phyloP scores from a whole-genome alignment of 208 protist species.

The Blechomonas ayalai region DNA sequence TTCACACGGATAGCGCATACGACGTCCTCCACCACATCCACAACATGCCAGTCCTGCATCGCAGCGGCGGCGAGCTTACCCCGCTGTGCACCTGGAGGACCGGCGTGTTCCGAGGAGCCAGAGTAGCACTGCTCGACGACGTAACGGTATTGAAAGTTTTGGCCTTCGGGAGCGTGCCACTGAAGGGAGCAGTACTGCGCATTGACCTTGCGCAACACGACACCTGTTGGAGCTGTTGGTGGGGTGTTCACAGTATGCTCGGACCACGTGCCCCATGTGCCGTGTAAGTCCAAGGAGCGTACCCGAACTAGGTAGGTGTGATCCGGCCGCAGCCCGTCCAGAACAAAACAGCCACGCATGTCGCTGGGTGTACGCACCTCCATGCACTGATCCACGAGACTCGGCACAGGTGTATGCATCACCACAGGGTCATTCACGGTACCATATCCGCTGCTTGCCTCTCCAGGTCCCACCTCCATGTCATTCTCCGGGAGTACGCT shows the following conservation, averaged over 20 bases:
- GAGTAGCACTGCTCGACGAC: slow-evolving; percentile 55
- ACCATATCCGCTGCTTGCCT: background rate
- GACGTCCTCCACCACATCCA: slow-evolving; percentile 61
- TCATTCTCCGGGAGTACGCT: background rate
- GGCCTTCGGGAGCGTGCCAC: slow-evolving; percentile 48
- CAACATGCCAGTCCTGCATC: slow-evolving; percentile 58
- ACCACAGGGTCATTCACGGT: slow-evolving; percentile 11
- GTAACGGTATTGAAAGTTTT: slow-evolving; percentile 48
- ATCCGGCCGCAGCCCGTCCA: slow-evolving; percentile 39
- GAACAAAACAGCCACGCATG: slow-evolving; percentile 11
- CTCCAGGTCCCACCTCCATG: background rate
- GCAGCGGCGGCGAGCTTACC: background rate
- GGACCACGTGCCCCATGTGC: slow-evolving; percentile 68
- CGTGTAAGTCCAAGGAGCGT: slow-evolving; percentile 67
- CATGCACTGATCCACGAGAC: slow-evolving; percentile 11
- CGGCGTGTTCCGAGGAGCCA: slow-evolving; percentile 8
- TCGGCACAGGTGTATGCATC: slow-evolving; percentile 1
- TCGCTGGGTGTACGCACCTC: slow-evolving; percentile 6
- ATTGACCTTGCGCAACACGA: slow-evolving; percentile 67
- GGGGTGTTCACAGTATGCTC: slow-evolving; percentile 57
- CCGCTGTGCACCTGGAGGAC: slow-evolving; percentile 2
- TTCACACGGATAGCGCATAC: slow-evolving; percentile 61
- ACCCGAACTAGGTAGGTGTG: slow-evolving; percentile 60
- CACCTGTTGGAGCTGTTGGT: slow-evolving; percentile 50
- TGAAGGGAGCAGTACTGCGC: slow-evolving; percentile 72